A percentile compares a stretch with the other conserved stretches of the same genome.
These are phyloP conservation scores for Annona squamosa DNA, from an alignment of 164 flowering plant species.

Conservation along the genomic window DNA sequence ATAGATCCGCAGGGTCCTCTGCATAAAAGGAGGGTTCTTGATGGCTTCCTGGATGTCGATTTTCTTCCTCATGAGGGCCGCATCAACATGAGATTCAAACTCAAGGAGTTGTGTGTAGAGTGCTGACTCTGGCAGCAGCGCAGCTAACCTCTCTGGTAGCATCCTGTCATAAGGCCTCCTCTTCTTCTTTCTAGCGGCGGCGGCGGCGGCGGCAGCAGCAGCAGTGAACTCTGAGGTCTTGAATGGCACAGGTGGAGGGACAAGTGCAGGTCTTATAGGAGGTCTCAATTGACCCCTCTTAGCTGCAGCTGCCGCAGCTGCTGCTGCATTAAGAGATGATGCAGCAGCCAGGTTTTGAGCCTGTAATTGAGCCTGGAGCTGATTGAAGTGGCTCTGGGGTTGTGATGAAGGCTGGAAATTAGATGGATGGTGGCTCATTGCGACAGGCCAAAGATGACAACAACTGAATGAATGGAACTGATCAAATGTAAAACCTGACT, in stretches of 20 bases:
- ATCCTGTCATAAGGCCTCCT: conserved; percentile 53
- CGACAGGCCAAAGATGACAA: neutral
- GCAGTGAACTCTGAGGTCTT: conserved; percentile 80
- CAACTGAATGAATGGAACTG: neutral
- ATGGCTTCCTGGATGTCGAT: conserved; percentile 62
- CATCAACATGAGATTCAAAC: conserved; percentile 66
- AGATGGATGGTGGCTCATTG: neutral
- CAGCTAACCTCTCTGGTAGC: conserved; percentile 68
- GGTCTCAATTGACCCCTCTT: conserved; percentile 60
- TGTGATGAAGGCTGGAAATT: neutral
- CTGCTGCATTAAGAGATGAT: conserved; percentile 38
- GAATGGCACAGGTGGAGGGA: conserved; percentile 33
- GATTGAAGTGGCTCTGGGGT: conserved; percentile 20
- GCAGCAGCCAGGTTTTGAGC: conserved; percentile 20
- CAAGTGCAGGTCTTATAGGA: conserved; percentile 53
- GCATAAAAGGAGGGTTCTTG: conserved; percentile 52
- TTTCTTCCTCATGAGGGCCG: conserved; percentile 68
- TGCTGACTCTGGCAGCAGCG: conserved; percentile 71
- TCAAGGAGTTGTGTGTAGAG: conserved; percentile 71
- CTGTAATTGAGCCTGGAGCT: conserved; percentile 23
- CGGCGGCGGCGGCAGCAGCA: conserved; percentile 28
- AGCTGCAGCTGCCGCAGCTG: conserved; percentile 35
- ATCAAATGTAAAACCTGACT: neutral
- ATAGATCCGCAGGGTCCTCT: conserved; percentile 64
- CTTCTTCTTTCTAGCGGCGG: conserved; percentile 38